A percentile compares a stretch with the other conserved stretches of the same genome.
phyloP scores from a whole-genome alignment of 176 grass and related monocot species.

The Paspalum notatum region DNA sequence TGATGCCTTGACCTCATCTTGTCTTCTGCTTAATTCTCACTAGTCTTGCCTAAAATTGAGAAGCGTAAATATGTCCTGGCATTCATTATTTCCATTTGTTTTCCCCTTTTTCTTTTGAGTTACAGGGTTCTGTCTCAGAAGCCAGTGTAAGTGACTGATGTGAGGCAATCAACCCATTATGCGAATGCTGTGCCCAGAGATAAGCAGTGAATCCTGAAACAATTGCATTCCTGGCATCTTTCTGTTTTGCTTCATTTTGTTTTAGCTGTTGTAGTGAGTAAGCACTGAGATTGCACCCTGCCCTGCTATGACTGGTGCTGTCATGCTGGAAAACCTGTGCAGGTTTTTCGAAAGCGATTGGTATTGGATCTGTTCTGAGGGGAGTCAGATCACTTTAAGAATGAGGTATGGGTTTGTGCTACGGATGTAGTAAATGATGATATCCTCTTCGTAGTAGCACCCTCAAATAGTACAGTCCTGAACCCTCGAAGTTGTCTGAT shows the following conservation, averaged over 20 bases:
- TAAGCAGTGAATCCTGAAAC: constrained; percentile 48
- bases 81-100: constrained; percentile 48
- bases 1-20: constrained; percentile 12
- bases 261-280: constrained; percentile 15
- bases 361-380: constrained; percentile 33
- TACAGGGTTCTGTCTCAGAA: constrained; percentile 69
- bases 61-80: constrained; percentile 16
- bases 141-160: constrained; percentile 57
- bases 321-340: constrained; percentile 52
- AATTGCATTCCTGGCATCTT: constrained; percentile 10
- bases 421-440: not conserved
- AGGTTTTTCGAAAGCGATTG: constrained; percentile 41
- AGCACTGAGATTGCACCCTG: constrained; percentile 31
- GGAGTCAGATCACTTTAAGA: constrained; percentile 25
- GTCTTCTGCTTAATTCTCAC: constrained; percentile 33
- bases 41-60: constrained; percentile 30
- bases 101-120: constrained; percentile 24
- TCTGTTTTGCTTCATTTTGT: not conserved
- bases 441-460: not conserved
- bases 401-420: constrained; percentile 39
- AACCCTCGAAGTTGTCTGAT: not conserved
- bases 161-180: constrained; percentile 36
- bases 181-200: constrained; percentile 46
- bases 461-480: not conserved
- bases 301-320: constrained; percentile 47